These are phyloP conservation scores for Xylaria intraflava DNA, from an alignment of 495 filamentous ascomycete genomes.

Conservation along the genomic window DNA sequence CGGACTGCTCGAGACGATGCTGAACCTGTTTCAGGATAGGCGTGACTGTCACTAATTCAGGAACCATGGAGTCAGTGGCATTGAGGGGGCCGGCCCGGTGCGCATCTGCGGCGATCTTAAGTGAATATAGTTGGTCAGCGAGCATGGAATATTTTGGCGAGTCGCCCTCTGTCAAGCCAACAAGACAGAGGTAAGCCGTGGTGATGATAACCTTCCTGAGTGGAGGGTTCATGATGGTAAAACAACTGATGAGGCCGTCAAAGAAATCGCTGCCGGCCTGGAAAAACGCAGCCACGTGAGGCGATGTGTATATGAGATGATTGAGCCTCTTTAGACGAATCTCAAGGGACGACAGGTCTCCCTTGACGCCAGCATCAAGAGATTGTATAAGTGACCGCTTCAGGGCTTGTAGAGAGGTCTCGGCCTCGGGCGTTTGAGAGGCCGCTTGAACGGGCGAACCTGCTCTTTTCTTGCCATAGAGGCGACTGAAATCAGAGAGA, in stretches of 20 bases:
- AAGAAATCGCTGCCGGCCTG: conserved; percentile 80
- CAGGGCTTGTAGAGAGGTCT: conserved; percentile 29
- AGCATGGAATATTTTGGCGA: conserved; percentile 63
- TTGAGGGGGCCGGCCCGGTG: conserved; percentile 46
- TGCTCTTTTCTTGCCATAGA: conserved; percentile 48
- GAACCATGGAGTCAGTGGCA: conserved; percentile 49
- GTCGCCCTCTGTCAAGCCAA: conserved; percentile 57
- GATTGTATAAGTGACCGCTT: conserved; percentile 41
- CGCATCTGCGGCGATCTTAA: conserved; percentile 60
- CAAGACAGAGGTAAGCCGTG: conserved; percentile 63
- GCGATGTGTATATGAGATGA: conserved; percentile 48
- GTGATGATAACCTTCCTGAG: conserved; percentile 58
- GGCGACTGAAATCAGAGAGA: conserved; percentile 48
- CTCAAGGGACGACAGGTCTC: conserved; percentile 42
- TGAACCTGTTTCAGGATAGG: conserved; percentile 46
- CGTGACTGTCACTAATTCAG: conserved; percentile 58
- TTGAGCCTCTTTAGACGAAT: conserved; percentile 39
- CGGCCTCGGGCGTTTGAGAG: conserved; percentile 31
- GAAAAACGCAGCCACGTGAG: conserved; percentile 52
- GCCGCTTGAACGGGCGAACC: conserved; percentile 20
- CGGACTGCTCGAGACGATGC: conserved; percentile 35
- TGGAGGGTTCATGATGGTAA: conserved; percentile 51
- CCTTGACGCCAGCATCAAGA: conserved; percentile 46
- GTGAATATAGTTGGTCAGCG: conserved; percentile 72
- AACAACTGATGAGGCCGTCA: conserved; percentile 63